Percentiles rank a stretch among this genome's conserved stretches.
Conservation (phyloP, 768 basidiomycete species). For the Sarcodon aspratus region DNA sequence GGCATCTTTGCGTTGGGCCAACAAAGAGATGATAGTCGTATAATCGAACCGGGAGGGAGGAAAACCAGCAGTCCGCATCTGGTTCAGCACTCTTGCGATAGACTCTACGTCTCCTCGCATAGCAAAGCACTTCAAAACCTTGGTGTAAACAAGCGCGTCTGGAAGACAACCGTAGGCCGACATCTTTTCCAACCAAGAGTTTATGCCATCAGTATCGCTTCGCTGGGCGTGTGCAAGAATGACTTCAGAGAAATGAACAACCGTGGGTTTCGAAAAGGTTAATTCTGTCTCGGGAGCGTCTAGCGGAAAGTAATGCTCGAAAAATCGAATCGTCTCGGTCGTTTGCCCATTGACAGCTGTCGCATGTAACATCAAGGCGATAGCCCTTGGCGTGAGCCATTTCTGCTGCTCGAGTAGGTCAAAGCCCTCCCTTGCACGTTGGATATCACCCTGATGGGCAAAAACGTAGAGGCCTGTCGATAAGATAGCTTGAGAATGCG, state of each 20-base stretch:
- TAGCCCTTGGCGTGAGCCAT: conserved; percentile 17
- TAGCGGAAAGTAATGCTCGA: conserved; percentile 38
- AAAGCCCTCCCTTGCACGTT: conserved; percentile 32
- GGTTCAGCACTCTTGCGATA: conserved; percentile 36
- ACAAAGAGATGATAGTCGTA: conserved; percentile 54
- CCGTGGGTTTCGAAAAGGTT: conserved; percentile 20
- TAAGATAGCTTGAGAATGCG: conserved; percentile 15
- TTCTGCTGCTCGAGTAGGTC: conserved; percentile 19
- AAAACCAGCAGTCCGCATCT: conserved; percentile 46
- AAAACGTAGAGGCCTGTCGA: conserved; percentile 40
- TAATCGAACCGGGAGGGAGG: conserved; percentile 43
- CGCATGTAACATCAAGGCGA: conserved; percentile 41
- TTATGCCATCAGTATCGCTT: conserved; percentile 36
- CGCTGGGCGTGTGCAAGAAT: conserved; percentile 40
- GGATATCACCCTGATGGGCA: conserved; percentile 39
- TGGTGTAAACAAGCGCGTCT: conserved; percentile 44
- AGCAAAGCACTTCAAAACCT: conserved; percentile 48
- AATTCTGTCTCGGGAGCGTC: conserved; percentile 12
- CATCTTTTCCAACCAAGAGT: conserved; percentile 44
- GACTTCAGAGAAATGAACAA: conserved; percentile 44
- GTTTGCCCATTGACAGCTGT: conserved; percentile 36
- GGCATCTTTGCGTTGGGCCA: conserved; percentile 51
- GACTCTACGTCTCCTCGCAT: conserved; percentile 40
- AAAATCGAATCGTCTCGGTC: conserved; percentile 32
- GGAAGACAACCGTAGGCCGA: conserved; percentile 35